phyloP scores from a whole-genome alignment of 768 basidiomycete species.

The Suillus occidentalis region DNA sequence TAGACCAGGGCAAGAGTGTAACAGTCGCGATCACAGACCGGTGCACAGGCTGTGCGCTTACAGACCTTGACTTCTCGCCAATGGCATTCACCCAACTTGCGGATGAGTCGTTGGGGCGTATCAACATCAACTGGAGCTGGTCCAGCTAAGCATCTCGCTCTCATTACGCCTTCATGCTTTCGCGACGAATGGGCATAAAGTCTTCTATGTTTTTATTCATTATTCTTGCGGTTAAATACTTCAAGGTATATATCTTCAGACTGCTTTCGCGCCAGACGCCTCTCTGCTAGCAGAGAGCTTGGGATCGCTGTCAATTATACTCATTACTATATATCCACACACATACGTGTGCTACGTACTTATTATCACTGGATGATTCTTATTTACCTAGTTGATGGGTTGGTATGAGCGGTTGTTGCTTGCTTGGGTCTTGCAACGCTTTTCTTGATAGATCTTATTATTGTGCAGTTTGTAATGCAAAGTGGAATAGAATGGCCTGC shows the following conservation, averaged over 20 bases:
- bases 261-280: neutral
- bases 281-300: slow-evolving; percentile 30
- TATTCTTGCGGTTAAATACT: slow-evolving; percentile 25
- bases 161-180: neutral
- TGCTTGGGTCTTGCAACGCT: slow-evolving; percentile 37
- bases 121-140: slow-evolving; percentile 57
- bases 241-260: slow-evolving; percentile 8
- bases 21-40: slow-evolving; percentile 58
- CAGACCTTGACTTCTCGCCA: slow-evolving; percentile 65
- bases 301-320: slow-evolving; percentile 16
- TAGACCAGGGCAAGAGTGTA: slow-evolving; percentile 54
- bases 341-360: slow-evolving; percentile 23
- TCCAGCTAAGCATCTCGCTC: slow-evolving; percentile 13
- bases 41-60: slow-evolving; percentile 52
- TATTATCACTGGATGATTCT: slow-evolving; percentile 12
- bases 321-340: slow-evolving; percentile 18
- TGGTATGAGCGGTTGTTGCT: slow-evolving; percentile 14
- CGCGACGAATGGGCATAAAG: neutral
- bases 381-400: slow-evolving; percentile 31
- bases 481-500: neutral
- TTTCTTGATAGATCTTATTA: slow-evolving; percentile 11
- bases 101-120: slow-evolving; percentile 44
- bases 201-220: slow-evolving; percentile 18
- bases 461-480: neutral
- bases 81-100: slow-evolving; percentile 55